phyloP scores from a whole-genome alignment of 2,329 filamentous ascomycete genomes.

The Phoma herbarum region DNA sequence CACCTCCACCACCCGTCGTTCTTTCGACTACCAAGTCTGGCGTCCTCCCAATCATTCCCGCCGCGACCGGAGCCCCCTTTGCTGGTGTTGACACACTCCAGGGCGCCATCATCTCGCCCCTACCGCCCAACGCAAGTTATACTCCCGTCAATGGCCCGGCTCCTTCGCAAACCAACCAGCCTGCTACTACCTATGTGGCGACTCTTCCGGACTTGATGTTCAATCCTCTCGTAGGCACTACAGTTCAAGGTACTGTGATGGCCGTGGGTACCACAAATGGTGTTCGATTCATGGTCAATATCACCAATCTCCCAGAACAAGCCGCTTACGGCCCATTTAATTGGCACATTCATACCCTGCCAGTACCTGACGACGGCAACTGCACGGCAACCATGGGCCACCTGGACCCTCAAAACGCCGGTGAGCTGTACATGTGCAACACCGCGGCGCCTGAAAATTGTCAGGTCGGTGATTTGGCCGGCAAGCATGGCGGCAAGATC shows the following conservation, averaged over 20 bases:
- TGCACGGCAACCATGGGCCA: conserved; percentile 50
- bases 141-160: conserved; percentile 34
- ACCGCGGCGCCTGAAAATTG: conserved; percentile 43
- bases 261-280: conserved; percentile 43
- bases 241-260: conserved; percentile 43
- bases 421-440: conserved; percentile 48
- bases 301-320: conserved; percentile 49
- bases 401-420: conserved; percentile 51
- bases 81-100: conserved; percentile 36
- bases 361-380: conserved; percentile 49
- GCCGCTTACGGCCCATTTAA: conserved; percentile 32
- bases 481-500: conserved; percentile 54
- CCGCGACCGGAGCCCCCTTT: conserved; percentile 26
- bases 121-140: conserved; percentile 34
- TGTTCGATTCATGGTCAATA: conserved; percentile 50
- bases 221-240: conserved; percentile 30
- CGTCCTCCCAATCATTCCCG: conserved; percentile 31
- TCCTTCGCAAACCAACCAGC: conserved; percentile 30
- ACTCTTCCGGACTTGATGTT: conserved; percentile 33
- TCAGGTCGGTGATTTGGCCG: conserved; percentile 54
- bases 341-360: conserved; percentile 54
- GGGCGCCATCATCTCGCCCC: conserved; percentile 37
- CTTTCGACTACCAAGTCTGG: conserved; percentile 35
- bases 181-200: conserved; percentile 35
- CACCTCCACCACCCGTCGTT: conserved; percentile 26